Evolutionary conservation across 257 asterid species (phyloP).

Genomic region (Jasminum sambac): DNA sequence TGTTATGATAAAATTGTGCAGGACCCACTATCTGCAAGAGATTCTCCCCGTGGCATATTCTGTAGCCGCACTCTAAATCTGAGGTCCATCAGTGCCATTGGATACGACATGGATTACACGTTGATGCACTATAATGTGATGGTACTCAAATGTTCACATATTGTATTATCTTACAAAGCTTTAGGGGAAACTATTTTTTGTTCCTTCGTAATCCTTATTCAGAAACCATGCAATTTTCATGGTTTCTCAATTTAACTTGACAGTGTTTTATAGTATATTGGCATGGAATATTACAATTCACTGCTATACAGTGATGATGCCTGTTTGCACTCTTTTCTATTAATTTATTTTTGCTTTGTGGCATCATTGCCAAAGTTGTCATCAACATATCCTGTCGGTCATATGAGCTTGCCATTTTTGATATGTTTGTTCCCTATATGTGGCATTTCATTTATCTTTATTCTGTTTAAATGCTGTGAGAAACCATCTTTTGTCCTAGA

Average conservation of each 20-base stretch:
- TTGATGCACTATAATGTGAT: conserved; percentile 73
- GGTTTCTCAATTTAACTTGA: neutral
- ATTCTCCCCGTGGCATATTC: conserved; percentile 76
- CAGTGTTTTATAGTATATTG: neutral
- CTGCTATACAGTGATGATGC: conserved; percentile 3
- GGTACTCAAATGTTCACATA: conserved; percentile 40
- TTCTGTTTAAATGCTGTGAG: neutral
- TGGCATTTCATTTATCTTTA: neutral
- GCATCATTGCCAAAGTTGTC: neutral
- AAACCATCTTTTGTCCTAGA: neutral
- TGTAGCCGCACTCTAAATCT: conserved; percentile 78
- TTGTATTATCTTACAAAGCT: neutral
- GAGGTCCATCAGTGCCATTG: conserved; percentile 76
- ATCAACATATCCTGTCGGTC: neutral
- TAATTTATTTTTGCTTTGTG: neutral
- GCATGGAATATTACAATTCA: conserved; percentile 1
- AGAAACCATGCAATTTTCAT: neutral
- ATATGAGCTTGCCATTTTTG: neutral
- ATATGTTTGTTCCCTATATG: neutral
- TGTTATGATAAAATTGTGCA: conserved; percentile 32
- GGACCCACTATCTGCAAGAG: conserved; percentile 66
- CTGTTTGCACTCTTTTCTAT: neutral
- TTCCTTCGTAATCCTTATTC: neutral
- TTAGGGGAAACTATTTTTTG: neutral
- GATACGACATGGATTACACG: conserved; percentile 92